These are phyloP conservation scores for Alternaria dauci DNA, from an alignment of 2,329 filamentous ascomycete species.

Conservation along the genomic window DNA sequence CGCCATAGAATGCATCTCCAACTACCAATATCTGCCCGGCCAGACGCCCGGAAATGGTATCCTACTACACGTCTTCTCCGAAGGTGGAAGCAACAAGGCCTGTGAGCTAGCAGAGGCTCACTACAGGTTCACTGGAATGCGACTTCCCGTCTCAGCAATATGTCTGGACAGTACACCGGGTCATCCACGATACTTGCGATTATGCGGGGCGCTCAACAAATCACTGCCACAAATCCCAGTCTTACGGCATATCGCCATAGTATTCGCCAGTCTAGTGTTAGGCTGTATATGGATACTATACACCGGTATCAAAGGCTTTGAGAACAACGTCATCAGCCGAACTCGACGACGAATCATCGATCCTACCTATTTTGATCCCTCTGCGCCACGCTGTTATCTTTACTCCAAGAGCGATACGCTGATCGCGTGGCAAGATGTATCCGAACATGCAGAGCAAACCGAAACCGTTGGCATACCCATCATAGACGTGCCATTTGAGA, in stretches of 20 bases:
- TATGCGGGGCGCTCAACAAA: slow-evolving; percentile 34
- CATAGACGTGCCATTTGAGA: slow-evolving; percentile 62
- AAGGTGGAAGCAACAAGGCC: slow-evolving; percentile 42
- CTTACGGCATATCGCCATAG: slow-evolving; percentile 23
- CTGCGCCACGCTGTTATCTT: slow-evolving; percentile 60
- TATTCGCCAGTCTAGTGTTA: slow-evolving; percentile 22
- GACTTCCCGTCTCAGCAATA: slow-evolving; percentile 30
- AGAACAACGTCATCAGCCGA: slow-evolving; percentile 33
- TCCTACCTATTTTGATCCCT: slow-evolving; percentile 24
- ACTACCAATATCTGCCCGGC: background rate
- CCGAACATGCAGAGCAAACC: slow-evolving; percentile 59
- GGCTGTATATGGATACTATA: slow-evolving; percentile 32
- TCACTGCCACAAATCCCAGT: slow-evolving; percentile 31
- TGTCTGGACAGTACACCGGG: slow-evolving; percentile 43
- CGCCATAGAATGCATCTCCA: slow-evolving; percentile 29
- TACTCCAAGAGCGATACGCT: slow-evolving; percentile 66
- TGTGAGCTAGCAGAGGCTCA: slow-evolving; percentile 37
- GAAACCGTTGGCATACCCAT: slow-evolving; percentile 57
- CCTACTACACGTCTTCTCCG: slow-evolving; percentile 39
- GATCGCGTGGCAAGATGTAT: slow-evolving; percentile 63
- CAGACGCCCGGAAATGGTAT: slow-evolving; percentile 16
- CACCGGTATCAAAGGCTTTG: slow-evolving; percentile 23
- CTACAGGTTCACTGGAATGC: slow-evolving; percentile 18
- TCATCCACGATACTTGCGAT: slow-evolving; percentile 31
- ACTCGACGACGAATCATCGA: slow-evolving; percentile 26